Evolutionary conservation across 805 yeast genomes (phyloP).

Genomic region (Yamadazyma laniorum): DNA sequence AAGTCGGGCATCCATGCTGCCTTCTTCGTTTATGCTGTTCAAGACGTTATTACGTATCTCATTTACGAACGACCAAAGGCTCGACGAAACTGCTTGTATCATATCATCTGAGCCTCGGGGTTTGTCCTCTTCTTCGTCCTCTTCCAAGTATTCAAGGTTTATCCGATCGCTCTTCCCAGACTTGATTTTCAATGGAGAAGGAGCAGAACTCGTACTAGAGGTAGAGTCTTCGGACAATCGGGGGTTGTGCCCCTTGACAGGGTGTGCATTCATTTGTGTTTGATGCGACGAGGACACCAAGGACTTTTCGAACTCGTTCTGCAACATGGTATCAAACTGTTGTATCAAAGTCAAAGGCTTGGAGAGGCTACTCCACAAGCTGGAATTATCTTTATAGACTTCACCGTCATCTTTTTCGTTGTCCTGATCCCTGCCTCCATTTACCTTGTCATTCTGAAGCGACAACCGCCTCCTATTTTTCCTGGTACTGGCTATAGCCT

Average conservation of each 20-base stretch:
- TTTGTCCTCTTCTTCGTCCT: slow-evolving; percentile 8
- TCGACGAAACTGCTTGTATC: slow-evolving; percentile 40
- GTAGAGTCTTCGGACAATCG: slow-evolving; percentile 27
- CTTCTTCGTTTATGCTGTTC: slow-evolving; percentile 12
- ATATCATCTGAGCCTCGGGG: slow-evolving; percentile 38
- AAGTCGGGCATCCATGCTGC: neutral
- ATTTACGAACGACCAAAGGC: slow-evolving; percentile 44
- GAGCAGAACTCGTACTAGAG: slow-evolving; percentile 20
- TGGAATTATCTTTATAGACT: slow-evolving; percentile 14
- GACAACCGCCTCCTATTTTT: slow-evolving; percentile 16
- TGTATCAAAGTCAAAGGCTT: slow-evolving; percentile 62
- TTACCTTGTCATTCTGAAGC: neutral
- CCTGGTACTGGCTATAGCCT: slow-evolving; percentile 31
- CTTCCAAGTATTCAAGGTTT: slow-evolving; percentile 13
- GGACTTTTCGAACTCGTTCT: slow-evolving; percentile 59
- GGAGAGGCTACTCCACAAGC: slow-evolving; percentile 35
- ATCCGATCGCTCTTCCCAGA: slow-evolving; percentile 13
- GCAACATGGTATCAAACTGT: slow-evolving; percentile 65
- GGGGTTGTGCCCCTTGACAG: slow-evolving; percentile 1
- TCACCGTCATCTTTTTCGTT: slow-evolving; percentile 1
- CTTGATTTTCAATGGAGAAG: slow-evolving; percentile 27
- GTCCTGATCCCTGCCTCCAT: neutral
- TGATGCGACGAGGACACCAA: slow-evolving; percentile 7
- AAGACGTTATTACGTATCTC: slow-evolving; percentile 37
- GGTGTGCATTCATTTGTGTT: neutral